Evolutionary conservation across 495 filamentous ascomycete species (phyloP), one percentile per base, ranked within the genome.

Genomic region (Rostrohypoxylon terebratum): DNA sequence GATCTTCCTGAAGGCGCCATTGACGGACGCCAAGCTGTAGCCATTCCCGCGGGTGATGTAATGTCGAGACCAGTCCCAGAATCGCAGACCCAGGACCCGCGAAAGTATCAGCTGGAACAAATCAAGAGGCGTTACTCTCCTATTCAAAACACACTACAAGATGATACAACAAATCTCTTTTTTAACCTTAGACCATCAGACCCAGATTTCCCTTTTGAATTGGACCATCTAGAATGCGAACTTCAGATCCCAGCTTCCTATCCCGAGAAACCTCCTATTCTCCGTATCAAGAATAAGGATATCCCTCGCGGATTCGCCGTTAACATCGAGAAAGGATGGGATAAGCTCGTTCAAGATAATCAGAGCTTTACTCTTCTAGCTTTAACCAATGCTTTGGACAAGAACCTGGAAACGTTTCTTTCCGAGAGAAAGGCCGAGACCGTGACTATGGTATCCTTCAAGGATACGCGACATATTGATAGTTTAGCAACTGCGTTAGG

Each of bases 191-290:
- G 78, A 13, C 94, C 94, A 4, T 94, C 93, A n/a, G 94, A 96
- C 75, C 93, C 93, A 0, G 93, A 96, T 75, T 95, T 95, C 68
- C 90, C 93, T 4, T 96, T 92, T 67, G 91, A 94, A 20, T 81
- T 96, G 67, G 86, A 90, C 10, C 83, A 83, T 20, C 81, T 96
- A n/a, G 83, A 91, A 63, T 94, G 93, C 75, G 82, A 87, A 1
- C 82, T 97, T n/a, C 85, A 81, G 58, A 85, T 97, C 7, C 93
- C 94, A 0, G 64, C 59, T 0, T 77, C 75, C 11, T 96, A 93
- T 76, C 92, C 92, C 11, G 71, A 76, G 33, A 81, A 74, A 10
- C 80, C 81, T 14, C 90, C 93, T 2, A 80, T 79, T 36, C 81
- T 97, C 20, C 81, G 80, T 21, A 89, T 97, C 48, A 88, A 83